Conservation (phyloP, 352 stramenopile genomes). For the Thalassiosira ordinaria region DNA sequence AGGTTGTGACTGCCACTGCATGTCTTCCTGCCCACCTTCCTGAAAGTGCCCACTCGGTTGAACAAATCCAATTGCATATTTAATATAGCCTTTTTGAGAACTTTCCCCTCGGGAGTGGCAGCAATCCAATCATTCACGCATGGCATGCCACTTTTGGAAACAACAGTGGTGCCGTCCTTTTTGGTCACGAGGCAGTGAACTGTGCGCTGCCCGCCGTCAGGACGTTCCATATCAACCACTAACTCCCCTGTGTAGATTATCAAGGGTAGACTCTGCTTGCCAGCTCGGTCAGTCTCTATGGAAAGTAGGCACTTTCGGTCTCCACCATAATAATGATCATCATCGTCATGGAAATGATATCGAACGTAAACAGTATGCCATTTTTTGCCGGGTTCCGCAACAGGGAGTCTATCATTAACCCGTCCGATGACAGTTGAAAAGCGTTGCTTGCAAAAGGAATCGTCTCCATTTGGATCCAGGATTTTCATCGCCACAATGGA, state of each 20-base stretch:
- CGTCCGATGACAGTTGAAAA: slow-evolving; percentile 36
- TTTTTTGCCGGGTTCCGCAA: slow-evolving; percentile 27
- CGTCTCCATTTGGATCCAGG: slow-evolving; percentile 8
- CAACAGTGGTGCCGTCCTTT: slow-evolving; percentile 20
- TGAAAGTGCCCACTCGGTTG: background rate
- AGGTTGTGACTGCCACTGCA: background rate
- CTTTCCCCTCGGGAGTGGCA: slow-evolving; percentile 27
- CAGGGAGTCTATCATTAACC: slow-evolving; percentile 7
- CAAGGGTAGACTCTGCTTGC: slow-evolving; percentile 59
- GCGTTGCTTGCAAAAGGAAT: slow-evolving; percentile 34
- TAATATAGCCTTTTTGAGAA: slow-evolving; percentile 32
- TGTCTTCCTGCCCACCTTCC: background rate
- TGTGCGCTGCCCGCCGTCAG: slow-evolving; percentile 16
- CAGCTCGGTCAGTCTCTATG: slow-evolving; percentile 54
- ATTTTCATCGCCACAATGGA: slow-evolving; percentile 42
- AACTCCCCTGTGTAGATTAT: slow-evolving; percentile 60
- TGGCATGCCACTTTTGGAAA: slow-evolving; percentile 22
- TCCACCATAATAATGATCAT: slow-evolving; percentile 13
- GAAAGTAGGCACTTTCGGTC: slow-evolving; percentile 49
- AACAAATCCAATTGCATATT: slow-evolving; percentile 1
- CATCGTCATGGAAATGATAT: slow-evolving; percentile 42
- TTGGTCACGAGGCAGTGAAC: slow-evolving; percentile 30
- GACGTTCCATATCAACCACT: slow-evolving; percentile 48
- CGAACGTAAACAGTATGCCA: slow-evolving; percentile 48
- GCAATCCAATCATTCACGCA: slow-evolving; percentile 58